Percentiles rank a stretch among this genome's conserved stretches.
These are phyloP conservation scores for Lachancea sp. DNA, from an alignment of 805 yeast species.

Conservation along the genomic window DNA sequence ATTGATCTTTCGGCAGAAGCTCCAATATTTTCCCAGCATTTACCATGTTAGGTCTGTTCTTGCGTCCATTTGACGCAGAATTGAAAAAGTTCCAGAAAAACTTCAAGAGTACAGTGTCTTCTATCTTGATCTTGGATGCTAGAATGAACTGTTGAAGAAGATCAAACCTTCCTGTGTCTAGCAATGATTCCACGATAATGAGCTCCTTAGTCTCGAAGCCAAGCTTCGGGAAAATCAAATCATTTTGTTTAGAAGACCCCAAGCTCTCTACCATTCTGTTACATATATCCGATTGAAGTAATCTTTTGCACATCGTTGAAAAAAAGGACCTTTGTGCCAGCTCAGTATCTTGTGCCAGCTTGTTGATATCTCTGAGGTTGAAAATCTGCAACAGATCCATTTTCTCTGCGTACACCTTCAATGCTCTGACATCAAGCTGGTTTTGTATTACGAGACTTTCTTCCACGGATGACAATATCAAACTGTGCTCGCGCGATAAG, in stretches of 20 bases:
- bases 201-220: constrained; percentile 11
- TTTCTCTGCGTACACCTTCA: constrained; percentile 15
- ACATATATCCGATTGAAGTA: constrained; percentile 1
- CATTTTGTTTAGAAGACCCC: constrained; percentile 3
- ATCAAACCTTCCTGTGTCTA: constrained; percentile 28
- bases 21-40: constrained; percentile 31
- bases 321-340: constrained; percentile 23
- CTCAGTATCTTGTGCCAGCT: constrained; percentile 19
- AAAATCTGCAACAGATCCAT: constrained; percentile 16
- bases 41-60: constrained; percentile 35
- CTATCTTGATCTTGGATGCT: constrained; percentile 10
- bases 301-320: constrained; percentile 15
- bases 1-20: constrained; percentile 15
- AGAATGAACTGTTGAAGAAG: constrained; percentile 18
- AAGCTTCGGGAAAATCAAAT: constrained; percentile 17
- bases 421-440: constrained; percentile 9
- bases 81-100: constrained; percentile 41
- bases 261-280: not conserved
- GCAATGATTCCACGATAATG: constrained; percentile 24
- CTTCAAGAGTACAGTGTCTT: constrained; percentile 21
- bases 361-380: constrained; percentile 18
- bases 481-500: constrained; percentile 7
- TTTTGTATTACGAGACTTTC: constrained; percentile 7
- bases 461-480: constrained; percentile 14
- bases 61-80: constrained; percentile 38